Base-by-base conservation (phyloP, 148 eudicot species). In the Nepenthes gracilis region DNA sequence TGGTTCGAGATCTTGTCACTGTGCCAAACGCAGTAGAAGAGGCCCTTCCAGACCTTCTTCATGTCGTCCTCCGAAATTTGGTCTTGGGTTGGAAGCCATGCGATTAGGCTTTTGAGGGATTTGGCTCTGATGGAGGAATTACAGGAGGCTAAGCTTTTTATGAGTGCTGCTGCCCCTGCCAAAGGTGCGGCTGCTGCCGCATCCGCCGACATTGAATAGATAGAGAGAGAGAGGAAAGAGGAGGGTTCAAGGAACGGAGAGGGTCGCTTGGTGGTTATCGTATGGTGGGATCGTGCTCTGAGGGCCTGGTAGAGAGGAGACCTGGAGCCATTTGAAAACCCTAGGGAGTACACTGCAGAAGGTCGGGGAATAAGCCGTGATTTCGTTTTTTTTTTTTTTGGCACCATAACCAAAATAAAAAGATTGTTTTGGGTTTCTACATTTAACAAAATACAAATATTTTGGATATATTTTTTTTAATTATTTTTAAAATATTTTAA, bases 11-110 rank as follows among this genome's bases (percentile, higher is more conserved):
- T 12, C 56, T 88, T 93, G 71, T 93, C 99, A 37, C 79, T 68
- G 58, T 93, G 99, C 99, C 99, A 93, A 55, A 84, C 68, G 67
- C 83, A 84, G 75, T 88, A 93, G 61, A 93, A 93, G 12, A 93
- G 84, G 6, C 91, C 87, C 62, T 93, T 93, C 99, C 99, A 93
- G 1, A 93, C 73, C 81, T 75, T 88, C 68, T 78, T 86, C 59
- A 93, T 60, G 33, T 86, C 87, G 43, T 78, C 82, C 36, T 88
- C 96, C 63, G 94, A 71, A 69, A 93, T 49, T 51, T 67, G 64
- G 70, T 68, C 36, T 60, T 81, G 80, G 0, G 80, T 36, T 12
- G 85, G 78, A 4, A 85, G 85, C 78, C 80, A 83, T 5, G 77
- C 52, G 66, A 77, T 70, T 33, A 88, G 71, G 52, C 62, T 61